Conservation (phyloP, 164 flowering plant genomes). For the Saururus chinensis region DNA sequence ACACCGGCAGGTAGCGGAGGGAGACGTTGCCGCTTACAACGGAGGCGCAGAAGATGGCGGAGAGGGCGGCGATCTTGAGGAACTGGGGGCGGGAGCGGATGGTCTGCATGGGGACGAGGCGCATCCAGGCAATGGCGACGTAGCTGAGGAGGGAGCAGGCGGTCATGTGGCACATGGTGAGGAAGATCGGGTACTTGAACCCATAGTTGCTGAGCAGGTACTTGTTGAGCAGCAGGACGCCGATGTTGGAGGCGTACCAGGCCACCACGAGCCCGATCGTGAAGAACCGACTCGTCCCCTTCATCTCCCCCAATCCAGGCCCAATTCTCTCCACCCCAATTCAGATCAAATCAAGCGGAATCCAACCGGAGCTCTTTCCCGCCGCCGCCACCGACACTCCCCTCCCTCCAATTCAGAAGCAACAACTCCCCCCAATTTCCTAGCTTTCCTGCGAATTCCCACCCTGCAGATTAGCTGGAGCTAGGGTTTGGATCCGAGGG, state of each 20-base stretch:
- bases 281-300: conserved; percentile 19
- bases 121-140: conserved; percentile 35
- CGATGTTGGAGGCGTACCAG: conserved; percentile 52
- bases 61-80: conserved; percentile 30
- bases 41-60: conserved; percentile 33
- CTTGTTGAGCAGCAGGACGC: conserved; percentile 38
- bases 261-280: conserved; percentile 31
- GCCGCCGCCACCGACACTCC: not conserved
- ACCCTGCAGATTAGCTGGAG: no score
- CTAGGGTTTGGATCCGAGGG: no score
- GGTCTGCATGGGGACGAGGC: conserved; percentile 36
- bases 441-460: no score
- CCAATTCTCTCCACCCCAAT: not conserved
- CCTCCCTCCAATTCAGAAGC: no score
- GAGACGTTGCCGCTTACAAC: conserved; percentile 47
- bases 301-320: not conserved
- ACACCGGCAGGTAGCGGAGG: conserved; percentile 35
- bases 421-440: no score
- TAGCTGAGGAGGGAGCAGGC: conserved; percentile 43
- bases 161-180: conserved; percentile 49
- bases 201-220: conserved; percentile 38
- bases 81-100: conserved; percentile 31
- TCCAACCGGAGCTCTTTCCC: not conserved
- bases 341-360: not conserved
- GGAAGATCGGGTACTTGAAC: conserved; percentile 44